A percentile compares a stretch with the other conserved stretches of the same genome.
These are phyloP conservation scores for Aspergillus biplanus DNA, from an alignment of 495 filamentous ascomycete species.

Conservation along the genomic window DNA sequence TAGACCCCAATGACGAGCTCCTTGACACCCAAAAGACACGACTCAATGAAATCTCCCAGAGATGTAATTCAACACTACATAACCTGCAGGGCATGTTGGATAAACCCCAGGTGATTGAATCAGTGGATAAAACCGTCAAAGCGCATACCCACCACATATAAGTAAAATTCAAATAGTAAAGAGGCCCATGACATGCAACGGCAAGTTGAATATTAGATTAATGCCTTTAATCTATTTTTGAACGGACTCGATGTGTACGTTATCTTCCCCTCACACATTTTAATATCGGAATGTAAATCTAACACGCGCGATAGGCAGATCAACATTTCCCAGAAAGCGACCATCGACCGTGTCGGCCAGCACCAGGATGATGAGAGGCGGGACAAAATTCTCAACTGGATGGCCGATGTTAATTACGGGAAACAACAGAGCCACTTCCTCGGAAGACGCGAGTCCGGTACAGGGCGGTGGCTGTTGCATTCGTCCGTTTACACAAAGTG, in stretches of 20 bases:
- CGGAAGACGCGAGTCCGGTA: background rate
- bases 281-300: background rate
- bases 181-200: background rate
- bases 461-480: background rate
- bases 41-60: background rate
- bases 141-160: no score
- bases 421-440: background rate
- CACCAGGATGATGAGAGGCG: background rate
- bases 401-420: background rate
- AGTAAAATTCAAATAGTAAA: no score
- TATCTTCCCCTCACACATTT: background rate
- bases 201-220: background rate
- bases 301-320: no score
- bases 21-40: background rate
- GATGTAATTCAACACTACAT: background rate
- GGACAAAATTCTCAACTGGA: background rate
- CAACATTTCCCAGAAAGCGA: no score
- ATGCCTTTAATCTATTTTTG: background rate
- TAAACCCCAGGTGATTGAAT: background rate
- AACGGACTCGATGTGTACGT: background rate
- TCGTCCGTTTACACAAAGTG: background rate
- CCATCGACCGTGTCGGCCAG: background rate
- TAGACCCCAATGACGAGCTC: background rate
- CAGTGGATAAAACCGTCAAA: background rate
- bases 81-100: background rate